Conservation (phyloP, 202 grass and related monocot species). For the Hordeum pubiflorum region DNA sequence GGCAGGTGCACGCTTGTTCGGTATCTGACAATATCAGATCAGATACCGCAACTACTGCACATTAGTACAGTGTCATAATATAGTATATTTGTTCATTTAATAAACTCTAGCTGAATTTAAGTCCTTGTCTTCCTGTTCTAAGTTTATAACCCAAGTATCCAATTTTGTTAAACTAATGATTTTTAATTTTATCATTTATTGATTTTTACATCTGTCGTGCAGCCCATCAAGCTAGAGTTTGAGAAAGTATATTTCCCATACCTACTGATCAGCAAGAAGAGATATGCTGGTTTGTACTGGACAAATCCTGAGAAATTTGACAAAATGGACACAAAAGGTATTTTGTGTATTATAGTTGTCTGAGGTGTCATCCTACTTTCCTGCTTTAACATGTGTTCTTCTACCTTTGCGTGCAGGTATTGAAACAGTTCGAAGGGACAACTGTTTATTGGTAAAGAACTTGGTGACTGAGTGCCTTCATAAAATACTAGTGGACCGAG, state of each 20-base stretch:
- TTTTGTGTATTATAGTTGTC: not conserved
- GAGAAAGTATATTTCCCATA: slow-evolving; percentile 98
- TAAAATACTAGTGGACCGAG: slow-evolving; percentile 83
- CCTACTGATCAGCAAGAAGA: slow-evolving; percentile 99
- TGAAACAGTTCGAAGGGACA: slow-evolving; percentile 98
- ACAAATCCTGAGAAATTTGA: slow-evolving; percentile 96
- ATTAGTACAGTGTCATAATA: not conserved
- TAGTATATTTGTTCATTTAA: not conserved
- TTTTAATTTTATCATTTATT: not conserved
- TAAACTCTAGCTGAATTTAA: not conserved
- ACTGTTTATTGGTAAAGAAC: slow-evolving; percentile 98
- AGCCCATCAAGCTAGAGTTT: slow-evolving; percentile 98
- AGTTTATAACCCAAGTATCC: not conserved
- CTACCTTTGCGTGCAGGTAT: slow-evolving; percentile 50
- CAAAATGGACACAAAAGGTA: slow-evolving; percentile 99
- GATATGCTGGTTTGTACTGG: slow-evolving; percentile 99
- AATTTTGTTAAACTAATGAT: slow-evolving; percentile 2
- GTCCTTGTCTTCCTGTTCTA: not conserved
- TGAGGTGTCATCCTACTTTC: slow-evolving; percentile 3
- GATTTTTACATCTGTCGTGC: slow-evolving; percentile 33
- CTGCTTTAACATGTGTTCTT: slow-evolving; percentile 16
- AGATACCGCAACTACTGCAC: not conserved
- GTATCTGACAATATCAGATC: not conserved
- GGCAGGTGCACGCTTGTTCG: not conserved
- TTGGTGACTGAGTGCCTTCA: slow-evolving; percentile 92